Base-by-base conservation (phyloP, 805 yeast genomes). In the Yarrowia sp. region DNA sequence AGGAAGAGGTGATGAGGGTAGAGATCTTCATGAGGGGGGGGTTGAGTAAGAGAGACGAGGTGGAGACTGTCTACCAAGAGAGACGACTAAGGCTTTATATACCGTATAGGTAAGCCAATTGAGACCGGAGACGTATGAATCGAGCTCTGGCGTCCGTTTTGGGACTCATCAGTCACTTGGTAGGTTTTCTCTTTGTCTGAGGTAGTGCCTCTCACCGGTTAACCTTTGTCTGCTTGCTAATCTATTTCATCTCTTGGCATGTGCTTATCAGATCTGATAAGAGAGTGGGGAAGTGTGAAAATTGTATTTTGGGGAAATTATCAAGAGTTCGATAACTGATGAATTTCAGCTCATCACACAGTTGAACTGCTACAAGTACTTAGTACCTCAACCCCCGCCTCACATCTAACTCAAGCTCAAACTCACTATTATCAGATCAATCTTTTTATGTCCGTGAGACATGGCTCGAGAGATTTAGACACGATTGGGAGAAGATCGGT, bases 401-500 rank as follows among this genome's bases (percentile, higher is more conserved):
- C n/a, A n/a, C n/a, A n/a, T n/a, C 24, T 9, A 43, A 43, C 46
- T 17, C 46, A 43, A 43, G 24, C 46, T 43, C 46, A 19, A 43
- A n/a, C 19, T n/a, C 17, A 5, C 9, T 12, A 43, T 43, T 43
- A 43, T 43, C 46, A 43, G 46, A 43, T 43, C 46, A 43, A 43
- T 43, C 46, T 43, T 24, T n/a, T 24, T 24, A 24, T 24, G 30
- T 17, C 12, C 44, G 19, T 40, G 44, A 40, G 44, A 40, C 44
- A 40, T 40, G 44, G 12, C 44, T 40, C 44, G 44, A 40, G 44
- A 40, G 44, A 40, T n/a, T 40, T n/a, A 40, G 19, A 15, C 5
- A n/a, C 19, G 9, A 9, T 40, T 12, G 44, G 19, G 19, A 4
- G 43, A 9, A 24, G 30, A n/a, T n/a, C 19, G 19, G 44, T n/a